A percentile compares a stretch with the other conserved stretches of the same genome.
Conservation (phyloP, 495 filamentous ascomycete species). For the Choiromyces venosus region DNA sequence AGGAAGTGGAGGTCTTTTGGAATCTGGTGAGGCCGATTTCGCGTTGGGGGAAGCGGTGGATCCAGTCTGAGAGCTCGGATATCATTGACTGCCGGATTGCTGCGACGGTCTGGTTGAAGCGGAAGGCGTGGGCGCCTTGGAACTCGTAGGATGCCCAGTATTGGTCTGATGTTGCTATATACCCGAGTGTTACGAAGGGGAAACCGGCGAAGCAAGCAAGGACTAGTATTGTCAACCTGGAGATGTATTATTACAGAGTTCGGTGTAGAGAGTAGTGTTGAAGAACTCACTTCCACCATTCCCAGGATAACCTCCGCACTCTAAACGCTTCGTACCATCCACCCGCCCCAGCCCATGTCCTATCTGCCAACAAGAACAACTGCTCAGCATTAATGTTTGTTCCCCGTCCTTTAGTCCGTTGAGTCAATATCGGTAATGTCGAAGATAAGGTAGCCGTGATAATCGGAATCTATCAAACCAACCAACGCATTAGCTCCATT, state of each 20-base stretch:
- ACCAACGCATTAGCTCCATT: constrained; percentile 1
- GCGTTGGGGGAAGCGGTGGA: constrained; percentile 29
- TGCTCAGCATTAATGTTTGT: constrained; percentile 21
- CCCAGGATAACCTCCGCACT: constrained; percentile 28
- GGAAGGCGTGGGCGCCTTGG: constrained; percentile 16
- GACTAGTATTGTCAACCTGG: constrained; percentile 26
- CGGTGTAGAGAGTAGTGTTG: neutral
- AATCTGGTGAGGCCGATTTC: constrained; percentile 21
- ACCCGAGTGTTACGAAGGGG: constrained; percentile 30
- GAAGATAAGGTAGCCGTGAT: constrained; percentile 26
- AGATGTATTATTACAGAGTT: constrained; percentile 7
- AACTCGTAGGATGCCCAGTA: constrained; percentile 27
- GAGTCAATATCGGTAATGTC: constrained; percentile 25
- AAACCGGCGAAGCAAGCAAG: constrained; percentile 26
- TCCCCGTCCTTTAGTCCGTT: constrained; percentile 20
- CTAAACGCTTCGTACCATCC: constrained; percentile 31
- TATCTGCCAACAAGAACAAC: constrained; percentile 27
- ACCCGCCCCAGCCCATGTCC: constrained; percentile 28
- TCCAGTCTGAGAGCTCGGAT: constrained; percentile 17
- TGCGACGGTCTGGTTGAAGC: constrained; percentile 17
- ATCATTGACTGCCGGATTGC: constrained; percentile 16
- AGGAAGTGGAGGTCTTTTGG: constrained; percentile 15
- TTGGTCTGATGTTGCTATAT: constrained; percentile 27
- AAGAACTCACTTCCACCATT: constrained; percentile 30
- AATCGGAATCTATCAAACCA: constrained; percentile 18